Conservation (phyloP, 2,329 filamentous ascomycete genomes). For the Alternaria solani region DNA sequence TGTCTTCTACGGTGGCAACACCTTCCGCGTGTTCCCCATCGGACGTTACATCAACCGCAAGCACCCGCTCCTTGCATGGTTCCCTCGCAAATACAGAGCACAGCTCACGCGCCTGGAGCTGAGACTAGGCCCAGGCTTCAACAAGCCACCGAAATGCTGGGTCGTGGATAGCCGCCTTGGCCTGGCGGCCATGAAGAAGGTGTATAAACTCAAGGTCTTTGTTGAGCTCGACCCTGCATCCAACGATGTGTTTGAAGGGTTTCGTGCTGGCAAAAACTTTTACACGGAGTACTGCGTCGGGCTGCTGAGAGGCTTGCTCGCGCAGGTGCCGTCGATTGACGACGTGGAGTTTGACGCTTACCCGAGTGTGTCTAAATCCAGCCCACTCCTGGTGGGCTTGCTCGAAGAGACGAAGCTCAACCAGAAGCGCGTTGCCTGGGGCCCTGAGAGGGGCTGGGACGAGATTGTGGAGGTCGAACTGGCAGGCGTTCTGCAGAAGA, state of each 20-base stretch:
- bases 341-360: constrained; percentile 75
- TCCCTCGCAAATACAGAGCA: constrained; percentile 67
- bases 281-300: constrained; percentile 72
- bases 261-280: constrained; percentile 70
- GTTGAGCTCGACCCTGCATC: constrained; percentile 75
- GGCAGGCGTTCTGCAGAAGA: constrained; percentile 35
- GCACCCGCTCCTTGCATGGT: constrained; percentile 72
- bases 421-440: constrained; percentile 69
- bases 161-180: constrained; percentile 71
- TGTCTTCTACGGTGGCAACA: constrained; percentile 61
- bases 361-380: constrained; percentile 69
- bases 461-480: constrained; percentile 43
- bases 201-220: constrained; percentile 70
- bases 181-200: constrained; percentile 66
- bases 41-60: constrained; percentile 74
- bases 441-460: constrained; percentile 71
- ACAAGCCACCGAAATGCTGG: constrained; percentile 73
- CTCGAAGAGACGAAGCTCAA: constrained; percentile 61
- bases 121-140: constrained; percentile 77
- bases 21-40: constrained; percentile 62
- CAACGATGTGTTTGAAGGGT: constrained; percentile 71
- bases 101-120: constrained; percentile 72
- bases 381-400: constrained; percentile 70
- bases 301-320: constrained; percentile 66
- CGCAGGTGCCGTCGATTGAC: constrained; percentile 63